Conservation (phyloP, 2,329 filamentous ascomycete species). For the Aspergillus costaricaensis region DNA sequence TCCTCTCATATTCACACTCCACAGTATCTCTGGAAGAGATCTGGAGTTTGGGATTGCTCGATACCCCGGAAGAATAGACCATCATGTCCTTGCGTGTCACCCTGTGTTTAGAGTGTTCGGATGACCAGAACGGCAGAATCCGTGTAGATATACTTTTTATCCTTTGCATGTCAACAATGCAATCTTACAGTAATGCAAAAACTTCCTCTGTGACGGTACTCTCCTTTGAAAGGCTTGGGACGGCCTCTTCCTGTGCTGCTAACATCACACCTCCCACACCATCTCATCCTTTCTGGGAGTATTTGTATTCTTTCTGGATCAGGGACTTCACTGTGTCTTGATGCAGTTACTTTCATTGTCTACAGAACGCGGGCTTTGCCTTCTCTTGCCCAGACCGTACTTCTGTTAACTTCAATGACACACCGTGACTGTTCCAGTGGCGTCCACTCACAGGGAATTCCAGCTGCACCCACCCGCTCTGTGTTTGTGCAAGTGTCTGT, state of each 20-base stretch:
- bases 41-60: conserved; percentile 28
- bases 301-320: background rate
- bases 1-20: conserved; percentile 12
- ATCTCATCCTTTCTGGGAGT: no score
- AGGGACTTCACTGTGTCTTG: background rate
- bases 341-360: background rate
- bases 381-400: background rate
- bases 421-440: background rate
- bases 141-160: conserved; percentile 12
- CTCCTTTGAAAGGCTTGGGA: background rate
- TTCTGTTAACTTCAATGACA: background rate
- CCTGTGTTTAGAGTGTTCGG: conserved; percentile 16
- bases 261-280: no score
- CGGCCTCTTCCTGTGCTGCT: background rate
- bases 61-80: conserved; percentile 28
- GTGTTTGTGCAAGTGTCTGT: background rate
- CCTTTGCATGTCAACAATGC: conserved; percentile 7
- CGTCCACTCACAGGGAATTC: background rate
- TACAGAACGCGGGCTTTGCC: background rate
- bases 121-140: conserved; percentile 15
- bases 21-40: conserved; percentile 13
- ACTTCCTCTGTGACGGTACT: background rate
- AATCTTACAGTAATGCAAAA: background rate
- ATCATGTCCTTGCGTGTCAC: conserved; percentile 14
- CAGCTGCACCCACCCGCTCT: conserved; percentile 6